Base-by-base conservation (phyloP, 2,329 filamentous ascomycete species). In the Fusarium humuli region DNA sequence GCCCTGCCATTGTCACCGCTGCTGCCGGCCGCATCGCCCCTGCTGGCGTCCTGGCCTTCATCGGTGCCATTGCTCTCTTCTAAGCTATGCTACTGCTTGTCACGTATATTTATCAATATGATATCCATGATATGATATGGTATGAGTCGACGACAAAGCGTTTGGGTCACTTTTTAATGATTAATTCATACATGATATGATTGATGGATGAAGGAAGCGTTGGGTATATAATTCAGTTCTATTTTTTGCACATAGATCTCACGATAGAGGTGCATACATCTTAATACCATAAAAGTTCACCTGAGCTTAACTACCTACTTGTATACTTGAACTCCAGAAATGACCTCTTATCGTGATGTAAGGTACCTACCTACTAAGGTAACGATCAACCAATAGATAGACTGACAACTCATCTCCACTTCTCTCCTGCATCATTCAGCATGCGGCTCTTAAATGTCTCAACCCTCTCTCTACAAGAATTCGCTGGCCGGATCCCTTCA, bases 21-120 rank as follows among this genome's bases (percentile, higher is more conserved):
- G 88, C 86, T 70, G 88, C 85, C 67, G 86, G 82, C 73, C 85
- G 67, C 41, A 47, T 67, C 22, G 67, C 57, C 29, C 67, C 67
- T 13, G 67, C 67, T 30, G 67, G 67, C 14, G 6, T 90, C 73
- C 87, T 86, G 73, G 87, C 85, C 83, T 77, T 89, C 73, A 81
- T 90, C 78, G 88, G 85, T 76, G 78, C 89, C 66, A 86, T 85
- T 77, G 87, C 86, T 78, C 81, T 86, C 76, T 84, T 89, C 82
- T 89, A 88, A 86, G 44, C 47, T 44, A 54, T 32, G 37, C 22
- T 16, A 29, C 54, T 46, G 41, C 40, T 62, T 44, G 56, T 61
- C 56, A 61, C 32, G 29, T 46, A 44, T 52, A 55, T 22, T 25
- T 55, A 42, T 61, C 60, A n/a, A 27, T 13, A 57, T 20, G 61